A percentile compares a stretch with the other conserved stretches of the same genome.
These are phyloP conservation scores for Ophiocordyceps camponoti-rufipedis DNA, from an alignment of 2,329 filamentous ascomycete species.

Conservation along the genomic window DNA sequence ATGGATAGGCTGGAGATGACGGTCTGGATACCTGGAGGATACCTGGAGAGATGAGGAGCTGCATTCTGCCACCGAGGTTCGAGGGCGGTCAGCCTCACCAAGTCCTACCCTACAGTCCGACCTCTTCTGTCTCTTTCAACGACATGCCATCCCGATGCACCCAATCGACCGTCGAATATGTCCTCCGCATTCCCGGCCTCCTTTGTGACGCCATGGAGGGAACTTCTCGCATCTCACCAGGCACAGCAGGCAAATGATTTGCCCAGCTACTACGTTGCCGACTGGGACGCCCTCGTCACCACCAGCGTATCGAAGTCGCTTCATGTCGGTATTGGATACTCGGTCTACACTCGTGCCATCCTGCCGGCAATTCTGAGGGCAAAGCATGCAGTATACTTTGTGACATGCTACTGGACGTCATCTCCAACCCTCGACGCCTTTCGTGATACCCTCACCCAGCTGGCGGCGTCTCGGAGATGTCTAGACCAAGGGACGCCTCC, in stretches of 20 bases:
- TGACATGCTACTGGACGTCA: conserved; percentile 68
- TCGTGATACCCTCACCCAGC: conserved; percentile 32
- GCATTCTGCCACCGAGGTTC: conserved; percentile 1
- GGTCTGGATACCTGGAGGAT: background rate
- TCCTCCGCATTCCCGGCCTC: conserved; percentile 14
- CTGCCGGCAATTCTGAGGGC: conserved; percentile 43
- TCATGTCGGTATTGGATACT: conserved; percentile 37
- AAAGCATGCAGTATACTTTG: conserved; percentile 48
- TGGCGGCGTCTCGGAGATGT: conserved; percentile 30
- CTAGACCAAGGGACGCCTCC: conserved; percentile 6
- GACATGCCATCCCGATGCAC: background rate
- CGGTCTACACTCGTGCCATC: conserved; percentile 34
- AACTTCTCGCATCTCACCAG: conserved; percentile 13
- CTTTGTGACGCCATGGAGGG: conserved; percentile 20
- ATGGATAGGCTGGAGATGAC: no score
- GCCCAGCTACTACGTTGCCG: conserved; percentile 26
- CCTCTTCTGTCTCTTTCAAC: background rate
- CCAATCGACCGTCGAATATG: conserved; percentile 1
- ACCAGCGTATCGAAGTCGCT: conserved; percentile 28
- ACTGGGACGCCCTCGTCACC: conserved; percentile 27
- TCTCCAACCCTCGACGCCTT: conserved; percentile 44
- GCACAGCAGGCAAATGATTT: conserved; percentile 21
- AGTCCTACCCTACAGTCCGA: background rate
- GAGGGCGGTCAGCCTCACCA: background rate
- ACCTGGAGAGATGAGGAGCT: background rate